Conservation (phyloP, 805 yeast genomes). For the Metschnikowia hibisci region DNA sequence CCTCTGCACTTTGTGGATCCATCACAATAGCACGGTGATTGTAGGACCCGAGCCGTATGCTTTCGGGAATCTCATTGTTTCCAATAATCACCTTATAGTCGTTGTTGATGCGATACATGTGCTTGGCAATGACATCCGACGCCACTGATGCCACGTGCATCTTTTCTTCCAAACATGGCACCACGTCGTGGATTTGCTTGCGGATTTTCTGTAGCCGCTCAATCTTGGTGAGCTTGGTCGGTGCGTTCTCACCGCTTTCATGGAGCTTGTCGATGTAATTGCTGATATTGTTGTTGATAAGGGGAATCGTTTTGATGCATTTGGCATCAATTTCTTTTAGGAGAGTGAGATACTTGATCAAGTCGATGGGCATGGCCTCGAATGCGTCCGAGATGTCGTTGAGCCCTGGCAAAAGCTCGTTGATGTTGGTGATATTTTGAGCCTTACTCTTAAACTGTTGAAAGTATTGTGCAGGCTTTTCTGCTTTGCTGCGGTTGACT, state of each 20-base stretch:
- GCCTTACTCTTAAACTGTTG: slow-evolving; percentile 35
- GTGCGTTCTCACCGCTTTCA: slow-evolving; percentile 9
- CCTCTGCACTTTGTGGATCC: slow-evolving; percentile 48
- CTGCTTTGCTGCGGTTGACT: slow-evolving; percentile 21
- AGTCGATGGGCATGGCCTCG: slow-evolving; percentile 83
- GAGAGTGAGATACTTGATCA: slow-evolving; percentile 79
- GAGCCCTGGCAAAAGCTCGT: slow-evolving; percentile 65
- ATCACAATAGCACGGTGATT: slow-evolving; percentile 88
- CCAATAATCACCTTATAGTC: slow-evolving; percentile 71
- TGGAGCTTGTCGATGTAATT: slow-evolving; percentile 37
- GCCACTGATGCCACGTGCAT: slow-evolving; percentile 96
- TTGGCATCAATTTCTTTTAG: slow-evolving; percentile 94
- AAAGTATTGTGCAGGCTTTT: slow-evolving; percentile 25
- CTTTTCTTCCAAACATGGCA: slow-evolving; percentile 93
- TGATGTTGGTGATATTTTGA: slow-evolving; percentile 29
- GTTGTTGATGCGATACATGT: slow-evolving; percentile 69
- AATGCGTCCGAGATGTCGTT: slow-evolving; percentile 89
- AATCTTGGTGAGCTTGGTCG: slow-evolving; percentile 20
- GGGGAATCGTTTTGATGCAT: slow-evolving; percentile 72
- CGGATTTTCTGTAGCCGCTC: slow-evolving; percentile 37
- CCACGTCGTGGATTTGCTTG: slow-evolving; percentile 56
- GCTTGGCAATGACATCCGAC: slow-evolving; percentile 66
- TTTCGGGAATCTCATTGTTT: slow-evolving; percentile 77
- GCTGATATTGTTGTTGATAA: slow-evolving; percentile 52
- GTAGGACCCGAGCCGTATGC: slow-evolving; percentile 69